Percentiles rank a stretch among this genome's conserved stretches.
Evolutionary conservation across 352 stramenopile genomes (phyloP).

Genomic region (Proteromonas lacertae): DNA sequence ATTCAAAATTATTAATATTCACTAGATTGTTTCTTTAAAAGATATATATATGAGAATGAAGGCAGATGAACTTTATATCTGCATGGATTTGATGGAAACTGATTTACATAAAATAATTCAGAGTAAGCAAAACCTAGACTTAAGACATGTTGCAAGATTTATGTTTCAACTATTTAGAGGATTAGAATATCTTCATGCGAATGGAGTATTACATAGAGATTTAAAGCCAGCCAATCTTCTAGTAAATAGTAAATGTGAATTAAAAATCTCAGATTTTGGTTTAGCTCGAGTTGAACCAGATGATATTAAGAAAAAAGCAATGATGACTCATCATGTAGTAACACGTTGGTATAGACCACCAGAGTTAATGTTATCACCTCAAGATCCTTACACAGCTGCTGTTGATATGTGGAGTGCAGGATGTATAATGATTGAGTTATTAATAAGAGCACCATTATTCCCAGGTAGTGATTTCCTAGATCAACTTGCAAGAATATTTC

Average conservation of each 20-base stretch:
- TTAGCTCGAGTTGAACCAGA: conserved; percentile 29
- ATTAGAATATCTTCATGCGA: conserved; percentile 50
- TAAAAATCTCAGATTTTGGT: conserved; percentile 99
- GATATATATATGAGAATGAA: conserved; percentile 16
- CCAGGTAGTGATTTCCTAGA: conserved; percentile 68
- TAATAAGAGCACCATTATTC: conserved; percentile 58
- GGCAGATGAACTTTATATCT: conserved; percentile 62
- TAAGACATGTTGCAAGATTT: conserved; percentile 24
- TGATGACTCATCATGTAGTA: conserved; percentile 74
- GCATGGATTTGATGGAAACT: conserved; percentile 59
- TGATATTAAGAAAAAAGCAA: conserved; percentile 8
- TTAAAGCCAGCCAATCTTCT: conserved; percentile 36
- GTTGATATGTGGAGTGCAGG: conserved; percentile 66
- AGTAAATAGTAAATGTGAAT: conserved; percentile 46
- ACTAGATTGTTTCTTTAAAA: conserved; percentile 30
- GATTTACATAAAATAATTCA: conserved; percentile 49
- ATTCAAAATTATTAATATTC: conserved; percentile 4
- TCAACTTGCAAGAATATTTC: conserved; percentile 71
- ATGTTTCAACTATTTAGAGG: conserved; percentile 41
- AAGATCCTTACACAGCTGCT: conserved; percentile 17
- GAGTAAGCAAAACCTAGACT: conserved; percentile 11
- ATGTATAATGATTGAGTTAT: conserved; percentile 78
- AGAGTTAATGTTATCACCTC: conserved; percentile 46
- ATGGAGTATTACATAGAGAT: conserved; percentile 33
- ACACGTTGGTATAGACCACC: conserved; percentile 94